Percentiles rank a stretch among this genome's conserved stretches.
phyloP scores from a whole-genome alignment of 495 filamentous ascomycete species.

The Penicillium ochrochloron region DNA sequence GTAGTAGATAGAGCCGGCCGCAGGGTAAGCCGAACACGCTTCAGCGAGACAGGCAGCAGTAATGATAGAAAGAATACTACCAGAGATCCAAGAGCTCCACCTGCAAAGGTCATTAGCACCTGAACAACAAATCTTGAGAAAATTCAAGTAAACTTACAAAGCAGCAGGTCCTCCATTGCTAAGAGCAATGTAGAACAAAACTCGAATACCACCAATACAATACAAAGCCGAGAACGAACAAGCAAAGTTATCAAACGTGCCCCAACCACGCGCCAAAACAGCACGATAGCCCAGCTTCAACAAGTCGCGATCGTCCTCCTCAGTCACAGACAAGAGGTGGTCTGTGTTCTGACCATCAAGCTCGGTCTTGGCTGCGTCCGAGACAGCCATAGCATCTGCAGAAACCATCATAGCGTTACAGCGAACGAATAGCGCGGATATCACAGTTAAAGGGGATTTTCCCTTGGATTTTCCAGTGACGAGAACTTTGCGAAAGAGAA shows the following conservation, averaged over 20 bases:
- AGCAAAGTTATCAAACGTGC: slow-evolving; percentile 41
- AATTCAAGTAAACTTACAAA: slow-evolving; percentile 23
- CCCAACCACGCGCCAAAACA: slow-evolving; percentile 39
- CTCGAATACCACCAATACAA: slow-evolving; percentile 40
- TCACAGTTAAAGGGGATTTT: background rate
- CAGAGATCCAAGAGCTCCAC: slow-evolving; percentile 45
- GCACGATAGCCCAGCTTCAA: slow-evolving; percentile 39
- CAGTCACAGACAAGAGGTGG: slow-evolving; percentile 21
- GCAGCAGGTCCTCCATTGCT: slow-evolving; percentile 40
- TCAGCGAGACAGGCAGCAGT: slow-evolving; percentile 42
- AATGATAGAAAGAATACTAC: slow-evolving; percentile 41
- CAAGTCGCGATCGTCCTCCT: slow-evolving; percentile 41
- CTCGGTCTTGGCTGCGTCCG: slow-evolving; percentile 18
- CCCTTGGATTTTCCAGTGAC: background rate
- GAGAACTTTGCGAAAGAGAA: background rate
- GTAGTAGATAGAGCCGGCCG: slow-evolving; percentile 45
- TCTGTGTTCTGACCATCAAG: slow-evolving; percentile 17
- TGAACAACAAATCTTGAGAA: background rate
- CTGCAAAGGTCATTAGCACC: slow-evolving; percentile 20
- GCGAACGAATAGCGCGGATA: no score
- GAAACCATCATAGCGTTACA: slow-evolving; percentile 4
- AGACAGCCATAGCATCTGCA: slow-evolving; percentile 3
- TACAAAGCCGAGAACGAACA: slow-evolving; percentile 43
- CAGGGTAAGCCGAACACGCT: slow-evolving; percentile 40
- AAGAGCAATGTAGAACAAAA: slow-evolving; percentile 41